phyloP scores from a whole-genome alignment of 2,329 filamentous ascomycete species.

The Exophiala oligosperma region DNA sequence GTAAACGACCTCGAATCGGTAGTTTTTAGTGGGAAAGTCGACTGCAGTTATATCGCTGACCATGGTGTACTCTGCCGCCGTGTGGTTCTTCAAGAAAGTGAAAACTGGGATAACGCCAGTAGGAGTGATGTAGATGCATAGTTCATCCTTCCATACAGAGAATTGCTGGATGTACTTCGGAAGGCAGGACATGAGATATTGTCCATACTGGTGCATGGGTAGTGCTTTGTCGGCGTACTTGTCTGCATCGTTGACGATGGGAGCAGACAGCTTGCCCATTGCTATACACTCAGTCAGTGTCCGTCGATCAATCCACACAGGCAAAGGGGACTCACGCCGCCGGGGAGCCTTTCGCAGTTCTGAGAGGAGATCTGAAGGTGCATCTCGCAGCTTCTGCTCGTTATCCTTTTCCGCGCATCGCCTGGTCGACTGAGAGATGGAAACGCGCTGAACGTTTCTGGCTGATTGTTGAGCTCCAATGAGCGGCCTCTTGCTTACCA shows the following conservation, averaged over 20 bases:
- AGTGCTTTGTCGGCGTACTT: constrained; percentile 87
- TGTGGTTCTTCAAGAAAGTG: constrained; percentile 95
- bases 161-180: constrained; percentile 99
- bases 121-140: constrained; percentile 89
- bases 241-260: constrained; percentile 87
- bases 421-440: constrained; percentile 36
- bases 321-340: constrained; percentile 42
- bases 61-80: constrained; percentile 93
- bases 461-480: constrained; percentile 37
- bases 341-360: constrained; percentile 66
- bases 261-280: constrained; percentile 67
- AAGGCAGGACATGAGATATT: constrained; percentile 93
- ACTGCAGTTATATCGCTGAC: constrained; percentile 89
- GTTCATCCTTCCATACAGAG: constrained; percentile 98
- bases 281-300: constrained; percentile 35
- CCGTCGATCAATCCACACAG: background rate
- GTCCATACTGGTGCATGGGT: constrained; percentile 87
- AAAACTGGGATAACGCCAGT: constrained; percentile 88
- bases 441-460: constrained; percentile 28
- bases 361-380: constrained; percentile 59
- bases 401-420: constrained; percentile 16
- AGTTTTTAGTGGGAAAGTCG: constrained; percentile 91
- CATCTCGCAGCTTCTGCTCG: constrained; percentile 23
- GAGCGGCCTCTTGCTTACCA: constrained; percentile 42
- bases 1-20: constrained; percentile 98